A percentile compares a stretch with the other conserved stretches of the same genome.
Evolutionary conservation across 148 eudicot genomes (phyloP).

Genomic region (Beta vulgaris): DNA sequence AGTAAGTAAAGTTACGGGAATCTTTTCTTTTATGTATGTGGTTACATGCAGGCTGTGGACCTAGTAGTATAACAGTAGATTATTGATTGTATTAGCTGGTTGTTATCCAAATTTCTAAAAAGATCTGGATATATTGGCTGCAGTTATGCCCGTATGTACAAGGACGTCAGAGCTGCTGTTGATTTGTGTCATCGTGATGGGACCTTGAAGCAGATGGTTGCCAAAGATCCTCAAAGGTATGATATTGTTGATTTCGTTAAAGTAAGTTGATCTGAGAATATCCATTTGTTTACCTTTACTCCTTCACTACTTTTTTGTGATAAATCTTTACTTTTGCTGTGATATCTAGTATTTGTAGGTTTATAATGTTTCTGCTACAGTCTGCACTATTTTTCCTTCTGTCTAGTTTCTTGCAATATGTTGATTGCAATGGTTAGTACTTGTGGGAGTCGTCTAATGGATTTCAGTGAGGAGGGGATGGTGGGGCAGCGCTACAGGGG

Average conservation of each 20-base stretch:
- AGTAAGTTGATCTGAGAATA: constrained; percentile 5
- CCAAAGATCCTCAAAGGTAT: constrained; percentile 89
- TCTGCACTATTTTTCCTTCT: not conserved
- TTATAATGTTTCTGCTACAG: not conserved
- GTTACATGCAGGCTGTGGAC: not conserved
- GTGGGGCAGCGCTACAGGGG: not conserved
- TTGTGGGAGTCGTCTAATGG: not conserved
- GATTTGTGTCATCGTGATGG: constrained; percentile 99
- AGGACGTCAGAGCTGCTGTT: constrained; percentile 97
- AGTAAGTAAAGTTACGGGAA: constrained; percentile 51
- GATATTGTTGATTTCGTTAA: not conserved
- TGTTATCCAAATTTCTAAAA: not conserved
- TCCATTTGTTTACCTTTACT: too few relatives aligned
- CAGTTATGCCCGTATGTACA: constrained; percentile 88
- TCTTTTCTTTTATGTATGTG: not conserved
- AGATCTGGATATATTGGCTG: constrained; percentile 21
- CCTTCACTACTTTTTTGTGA: too few relatives aligned
- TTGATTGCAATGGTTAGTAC: not conserved
- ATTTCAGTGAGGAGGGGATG: not conserved
- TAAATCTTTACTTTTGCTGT: not conserved
- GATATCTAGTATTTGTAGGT: not conserved
- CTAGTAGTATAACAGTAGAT: not conserved
- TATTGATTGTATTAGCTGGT: not conserved
- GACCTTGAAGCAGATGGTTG: constrained; percentile 93
- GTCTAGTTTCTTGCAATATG: not conserved